phyloP scores from a whole-genome alignment of 805 yeast species.

The Sugiyamaella boreocaroliniensis region DNA sequence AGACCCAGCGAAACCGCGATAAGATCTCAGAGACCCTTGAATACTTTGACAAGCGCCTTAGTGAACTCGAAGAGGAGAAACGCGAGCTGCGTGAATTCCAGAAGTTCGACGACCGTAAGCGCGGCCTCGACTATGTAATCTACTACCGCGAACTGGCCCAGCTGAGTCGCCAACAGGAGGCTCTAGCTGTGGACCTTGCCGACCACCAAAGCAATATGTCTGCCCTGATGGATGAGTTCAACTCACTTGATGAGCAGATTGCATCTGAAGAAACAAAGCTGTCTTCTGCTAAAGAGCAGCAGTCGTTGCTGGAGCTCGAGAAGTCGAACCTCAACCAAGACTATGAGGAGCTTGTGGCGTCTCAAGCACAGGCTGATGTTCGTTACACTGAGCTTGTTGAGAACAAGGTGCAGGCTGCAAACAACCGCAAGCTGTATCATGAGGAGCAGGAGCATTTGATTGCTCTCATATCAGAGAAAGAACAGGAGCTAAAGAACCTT shows the following conservation, averaged over 20 bases:
- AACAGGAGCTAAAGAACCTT: constrained; percentile 6
- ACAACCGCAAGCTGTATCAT: constrained; percentile 20
- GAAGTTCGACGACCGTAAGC: constrained; percentile 56
- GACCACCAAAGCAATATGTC: constrained; percentile 17
- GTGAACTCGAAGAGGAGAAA: constrained; percentile 75
- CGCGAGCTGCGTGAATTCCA: constrained; percentile 68
- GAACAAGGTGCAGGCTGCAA: constrained; percentile 16
- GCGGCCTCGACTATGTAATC: constrained; percentile 65
- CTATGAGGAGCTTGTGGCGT: constrained; percentile 34
- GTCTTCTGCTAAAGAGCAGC: constrained; percentile 40
- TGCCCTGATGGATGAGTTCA: not conserved
- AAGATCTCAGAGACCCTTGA: constrained; percentile 68
- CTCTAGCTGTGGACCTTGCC: constrained; percentile 52
- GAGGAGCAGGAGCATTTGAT: constrained; percentile 35
- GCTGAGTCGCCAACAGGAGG: constrained; percentile 17
- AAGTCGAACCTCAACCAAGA: constrained; percentile 46
- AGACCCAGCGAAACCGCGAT: constrained; percentile 59
- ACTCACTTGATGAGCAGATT: constrained; percentile 13
- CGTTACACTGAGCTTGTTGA: constrained; percentile 30
- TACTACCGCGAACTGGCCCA: constrained; percentile 67
- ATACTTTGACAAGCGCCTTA: constrained; percentile 62
- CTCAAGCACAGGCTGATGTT: constrained; percentile 31
- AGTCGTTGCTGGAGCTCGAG: constrained; percentile 52
- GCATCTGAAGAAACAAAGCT: constrained; percentile 25
- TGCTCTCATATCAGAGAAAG: constrained; percentile 8